Conservation (phyloP, 306 rosid species). For the Datisca glomerata region DNA sequence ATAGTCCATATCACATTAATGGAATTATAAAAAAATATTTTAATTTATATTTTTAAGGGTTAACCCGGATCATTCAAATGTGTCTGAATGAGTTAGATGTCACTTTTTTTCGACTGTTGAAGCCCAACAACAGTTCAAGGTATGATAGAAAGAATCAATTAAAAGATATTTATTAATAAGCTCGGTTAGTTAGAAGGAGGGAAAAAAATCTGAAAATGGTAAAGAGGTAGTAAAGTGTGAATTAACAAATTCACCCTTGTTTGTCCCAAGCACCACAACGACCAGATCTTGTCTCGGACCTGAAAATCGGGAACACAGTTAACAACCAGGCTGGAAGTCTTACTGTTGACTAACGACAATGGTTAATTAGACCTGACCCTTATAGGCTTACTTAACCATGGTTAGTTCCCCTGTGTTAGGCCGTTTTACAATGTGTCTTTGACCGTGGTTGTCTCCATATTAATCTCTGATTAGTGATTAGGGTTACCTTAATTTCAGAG, state of each 20-base stretch:
- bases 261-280: neutral
- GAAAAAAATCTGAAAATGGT: too few species aligned
- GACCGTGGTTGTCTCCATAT: slow-evolving; percentile 17
- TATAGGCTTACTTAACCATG: slow-evolving; percentile 1
- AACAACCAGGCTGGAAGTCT: slow-evolving; percentile 11
- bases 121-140: too few species aligned
- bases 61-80: too few species aligned
- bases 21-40: too few species aligned
- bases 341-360: slow-evolving; percentile 8
- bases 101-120: too few species aligned
- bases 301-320: slow-evolving; percentile 12
- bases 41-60: too few species aligned
- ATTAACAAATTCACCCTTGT: neutral
- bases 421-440: slow-evolving; percentile 14
- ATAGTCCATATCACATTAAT: too few species aligned
- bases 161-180: too few species aligned
- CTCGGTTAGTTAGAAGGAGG: too few species aligned
- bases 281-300: slow-evolving; percentile 8
- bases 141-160: too few species aligned
- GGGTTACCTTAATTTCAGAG: slow-evolving; percentile 33
- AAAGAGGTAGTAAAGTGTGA: neutral
- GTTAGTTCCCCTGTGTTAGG: slow-evolving; percentile 20
- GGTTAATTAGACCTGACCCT: slow-evolving; percentile 2
- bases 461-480: too few species aligned
- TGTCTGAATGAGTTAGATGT: too few species aligned